Evolutionary conservation across 129 eudicot genomes (phyloP).

Genomic region (Pseudognaphalium luteoalbum): DNA sequence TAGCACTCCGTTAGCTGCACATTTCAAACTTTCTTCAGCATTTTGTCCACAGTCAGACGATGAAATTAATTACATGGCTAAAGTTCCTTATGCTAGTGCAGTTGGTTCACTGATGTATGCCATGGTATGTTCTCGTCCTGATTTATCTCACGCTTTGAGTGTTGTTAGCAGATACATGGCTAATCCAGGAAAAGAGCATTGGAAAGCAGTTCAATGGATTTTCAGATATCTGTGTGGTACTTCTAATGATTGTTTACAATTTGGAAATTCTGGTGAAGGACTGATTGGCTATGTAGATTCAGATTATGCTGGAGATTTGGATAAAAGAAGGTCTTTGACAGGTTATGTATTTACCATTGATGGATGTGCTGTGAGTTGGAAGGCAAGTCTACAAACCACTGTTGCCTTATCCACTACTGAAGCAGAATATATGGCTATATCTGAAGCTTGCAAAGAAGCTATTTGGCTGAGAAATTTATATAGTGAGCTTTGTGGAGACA

Average conservation of each 20-base stretch:
- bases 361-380: not conserved
- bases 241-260: too few species aligned
- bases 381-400: not conserved
- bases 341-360: not conserved
- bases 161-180: too few species aligned
- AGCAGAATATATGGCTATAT: not conserved
- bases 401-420: not conserved
- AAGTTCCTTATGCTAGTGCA: not conserved
- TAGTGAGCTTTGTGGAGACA: not conserved
- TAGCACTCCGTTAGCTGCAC: conserved; percentile 3
- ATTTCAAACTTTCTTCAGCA: conserved; percentile 3
- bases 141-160: too few species aligned
- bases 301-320: too few species aligned
- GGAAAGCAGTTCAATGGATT: too few species aligned
- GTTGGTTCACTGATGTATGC: conserved; percentile 12
- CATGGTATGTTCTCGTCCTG: not conserved
- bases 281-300: too few species aligned
- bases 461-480: not conserved
- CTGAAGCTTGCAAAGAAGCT: conserved; percentile 1
- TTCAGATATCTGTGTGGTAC: too few species aligned
- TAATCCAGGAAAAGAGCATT: too few species aligned
- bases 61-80: not conserved
- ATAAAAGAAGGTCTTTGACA: not conserved
- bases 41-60: not conserved
- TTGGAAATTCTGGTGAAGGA: too few species aligned